Percentiles rank a stretch among this genome's conserved stretches.
Conservation (phyloP, 2,329 filamentous ascomycete species). For the Phoma sp. region DNA sequence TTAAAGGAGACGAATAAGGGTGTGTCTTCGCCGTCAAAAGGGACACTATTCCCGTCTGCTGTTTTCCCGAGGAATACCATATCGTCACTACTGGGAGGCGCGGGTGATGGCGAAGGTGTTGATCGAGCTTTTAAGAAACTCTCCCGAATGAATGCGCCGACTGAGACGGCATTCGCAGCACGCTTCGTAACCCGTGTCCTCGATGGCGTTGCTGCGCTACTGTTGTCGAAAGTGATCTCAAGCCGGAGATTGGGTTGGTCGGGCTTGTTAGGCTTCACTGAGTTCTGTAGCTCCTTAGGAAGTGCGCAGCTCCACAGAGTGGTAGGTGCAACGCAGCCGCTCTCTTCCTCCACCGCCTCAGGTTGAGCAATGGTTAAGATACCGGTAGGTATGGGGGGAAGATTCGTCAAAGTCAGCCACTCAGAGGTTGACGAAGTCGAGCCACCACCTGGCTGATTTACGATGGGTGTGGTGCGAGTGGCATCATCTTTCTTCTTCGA, state of each 20-base stretch:
- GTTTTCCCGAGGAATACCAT: conserved; percentile 85
- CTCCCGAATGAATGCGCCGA: conserved; percentile 45
- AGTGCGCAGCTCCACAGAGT: conserved; percentile 87
- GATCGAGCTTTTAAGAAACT: conserved; percentile 36
- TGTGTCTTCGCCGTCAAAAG: conserved; percentile 84
- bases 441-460: conserved; percentile 23
- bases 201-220: conserved; percentile 47
- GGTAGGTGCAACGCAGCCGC: conserved; percentile 73
- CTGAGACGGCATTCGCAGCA: conserved; percentile 67
- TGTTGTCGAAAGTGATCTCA: conserved; percentile 71
- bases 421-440: conserved; percentile 43
- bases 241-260: conserved; percentile 81
- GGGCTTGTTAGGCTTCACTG: conserved; percentile 67
- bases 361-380: conserved; percentile 79
- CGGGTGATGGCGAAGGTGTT: conserved; percentile 59
- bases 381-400: conserved; percentile 85
- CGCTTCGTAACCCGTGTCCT: conserved; percentile 52
- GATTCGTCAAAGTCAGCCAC: conserved; percentile 87
- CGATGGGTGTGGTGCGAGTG: conserved; percentile 15
- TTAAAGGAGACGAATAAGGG: conserved; percentile 87
- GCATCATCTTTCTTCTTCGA: conserved; percentile 51
- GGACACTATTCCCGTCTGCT: conserved; percentile 73
- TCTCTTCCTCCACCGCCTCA: conserved; percentile 68
- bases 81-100: conserved; percentile 70
- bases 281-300: conserved; percentile 77